phyloP scores from a whole-genome alignment of 805 yeast genomes.

The Pichia eremophila region DNA sequence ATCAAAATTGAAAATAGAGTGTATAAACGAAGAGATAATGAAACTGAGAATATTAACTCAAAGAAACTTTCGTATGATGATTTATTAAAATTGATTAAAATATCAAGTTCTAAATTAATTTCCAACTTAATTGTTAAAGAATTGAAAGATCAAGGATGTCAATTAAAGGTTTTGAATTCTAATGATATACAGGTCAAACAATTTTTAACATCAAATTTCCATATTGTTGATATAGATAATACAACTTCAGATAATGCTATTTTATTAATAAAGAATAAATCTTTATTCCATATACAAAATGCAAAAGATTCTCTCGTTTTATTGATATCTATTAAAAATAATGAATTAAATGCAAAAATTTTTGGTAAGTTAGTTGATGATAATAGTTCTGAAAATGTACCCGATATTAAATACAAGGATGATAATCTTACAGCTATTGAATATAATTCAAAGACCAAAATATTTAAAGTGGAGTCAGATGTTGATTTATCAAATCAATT shows the following conservation, averaged over 20 bases:
- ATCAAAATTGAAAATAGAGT: too few relatives aligned
- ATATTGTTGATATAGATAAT: slow-evolving; percentile 6
- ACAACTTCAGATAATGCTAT: slow-evolving; percentile 19
- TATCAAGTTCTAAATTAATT: slow-evolving; percentile 38
- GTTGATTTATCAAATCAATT: slow-evolving; percentile 19
- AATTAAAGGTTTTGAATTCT: slow-evolving; percentile 25
- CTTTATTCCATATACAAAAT: slow-evolving; percentile 28
- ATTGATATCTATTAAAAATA: slow-evolving; percentile 20
- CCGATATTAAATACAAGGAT: slow-evolving; percentile 20
- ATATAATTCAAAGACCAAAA: slow-evolving; percentile 16
- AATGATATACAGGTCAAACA: slow-evolving; percentile 13
- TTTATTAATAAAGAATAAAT: slow-evolving; percentile 27
- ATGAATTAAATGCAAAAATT: slow-evolving; percentile 24
- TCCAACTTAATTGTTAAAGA: slow-evolving; percentile 47
- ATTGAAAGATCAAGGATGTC: slow-evolving; percentile 31
- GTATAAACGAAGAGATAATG: not conserved
- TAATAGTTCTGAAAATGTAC: slow-evolving; percentile 17
- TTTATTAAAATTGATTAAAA: slow-evolving; percentile 31
- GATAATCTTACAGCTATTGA: slow-evolving; percentile 17
- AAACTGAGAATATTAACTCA: not conserved
- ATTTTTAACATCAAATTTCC: slow-evolving; percentile 22
- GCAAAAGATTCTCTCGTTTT: slow-evolving; percentile 28
- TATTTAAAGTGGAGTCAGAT: slow-evolving; percentile 23
- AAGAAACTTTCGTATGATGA: slow-evolving; percentile 20
- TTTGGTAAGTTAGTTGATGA: slow-evolving; percentile 25